Conservation (phyloP, 148 eudicot species). For the Rhododendron williamsianum region DNA sequence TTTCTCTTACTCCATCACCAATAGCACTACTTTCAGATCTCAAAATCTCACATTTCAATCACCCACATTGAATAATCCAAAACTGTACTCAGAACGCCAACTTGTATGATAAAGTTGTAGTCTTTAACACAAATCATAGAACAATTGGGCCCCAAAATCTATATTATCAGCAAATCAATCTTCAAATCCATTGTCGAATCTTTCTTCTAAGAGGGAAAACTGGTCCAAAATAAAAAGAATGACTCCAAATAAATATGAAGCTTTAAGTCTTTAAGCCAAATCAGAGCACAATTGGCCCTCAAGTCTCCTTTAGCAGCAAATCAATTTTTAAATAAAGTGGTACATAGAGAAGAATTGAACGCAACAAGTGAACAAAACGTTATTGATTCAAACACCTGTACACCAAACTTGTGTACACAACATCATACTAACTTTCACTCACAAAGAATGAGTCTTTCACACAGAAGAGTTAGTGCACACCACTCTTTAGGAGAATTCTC, state of each 20-base stretch:
- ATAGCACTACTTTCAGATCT: slow-evolving; percentile 14
- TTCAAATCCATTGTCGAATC: neutral
- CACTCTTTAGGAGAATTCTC: too few species aligned
- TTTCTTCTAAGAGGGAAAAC: too few species aligned
- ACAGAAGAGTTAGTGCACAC: too few species aligned
- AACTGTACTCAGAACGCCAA: slow-evolving; percentile 21
- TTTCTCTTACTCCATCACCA: neutral
- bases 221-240: neutral
- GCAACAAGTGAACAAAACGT: too few species aligned
- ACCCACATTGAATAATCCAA: slow-evolving; percentile 16
- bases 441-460: too few species aligned
- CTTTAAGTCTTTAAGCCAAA: slow-evolving; percentile 25
- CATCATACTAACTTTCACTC: too few species aligned
- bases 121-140: slow-evolving; percentile 25
- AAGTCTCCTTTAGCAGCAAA: neutral
- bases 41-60: slow-evolving; percentile 13
- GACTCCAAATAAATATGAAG: slow-evolving; percentile 14
- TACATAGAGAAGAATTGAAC: too few species aligned
- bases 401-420: too few species aligned
- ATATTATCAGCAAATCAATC: neutral
- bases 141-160: slow-evolving; percentile 13
- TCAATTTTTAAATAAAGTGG: neutral
- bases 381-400: too few species aligned
- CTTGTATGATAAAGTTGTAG: slow-evolving; percentile 22
- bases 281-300: slow-evolving; percentile 13